phyloP scores from a whole-genome alignment of 148 eudicot genomes.

The Rhododendron vialii region DNA sequence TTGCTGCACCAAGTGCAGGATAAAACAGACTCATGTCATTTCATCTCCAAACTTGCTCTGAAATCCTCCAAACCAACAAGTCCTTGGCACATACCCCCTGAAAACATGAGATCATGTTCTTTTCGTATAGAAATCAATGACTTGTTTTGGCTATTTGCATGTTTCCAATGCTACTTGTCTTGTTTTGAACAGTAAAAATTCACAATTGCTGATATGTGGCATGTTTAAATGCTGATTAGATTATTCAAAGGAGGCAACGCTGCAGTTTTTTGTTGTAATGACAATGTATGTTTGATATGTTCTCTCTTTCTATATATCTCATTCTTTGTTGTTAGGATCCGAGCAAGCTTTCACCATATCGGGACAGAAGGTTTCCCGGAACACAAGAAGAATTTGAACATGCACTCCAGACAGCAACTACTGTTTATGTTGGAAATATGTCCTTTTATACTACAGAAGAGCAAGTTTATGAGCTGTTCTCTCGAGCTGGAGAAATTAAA shows the following conservation, averaged over 20 bases:
- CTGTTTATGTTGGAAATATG: conserved; percentile 89
- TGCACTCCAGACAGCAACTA: conserved; percentile 68
- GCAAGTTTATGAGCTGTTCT: conserved; percentile 88
- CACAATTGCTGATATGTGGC: background rate
- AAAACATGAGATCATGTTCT: background rate
- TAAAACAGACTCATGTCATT: background rate
- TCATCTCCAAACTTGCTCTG: background rate
- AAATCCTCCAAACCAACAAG: background rate
- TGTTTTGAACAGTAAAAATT: background rate
- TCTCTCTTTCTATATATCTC: background rate
- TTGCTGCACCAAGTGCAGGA: background rate
- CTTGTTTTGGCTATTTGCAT: background rate
- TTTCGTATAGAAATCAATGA: background rate
- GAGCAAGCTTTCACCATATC: conserved; percentile 63
- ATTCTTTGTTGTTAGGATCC: conserved; percentile 37
- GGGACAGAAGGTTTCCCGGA: conserved; percentile 93
- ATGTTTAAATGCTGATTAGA: background rate
- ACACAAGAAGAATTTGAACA: conserved; percentile 86
- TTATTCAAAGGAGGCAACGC: background rate
- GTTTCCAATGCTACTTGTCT: background rate
- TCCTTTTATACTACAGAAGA: conserved; percentile 97
- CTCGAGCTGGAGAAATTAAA: conserved; percentile 89
- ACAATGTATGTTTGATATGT: background rate
- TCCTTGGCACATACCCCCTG: background rate
- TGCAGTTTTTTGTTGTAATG: background rate